Evolutionary conservation across 176 grass and related monocot genomes (phyloP).

Genomic region (Zoysia japonica): DNA sequence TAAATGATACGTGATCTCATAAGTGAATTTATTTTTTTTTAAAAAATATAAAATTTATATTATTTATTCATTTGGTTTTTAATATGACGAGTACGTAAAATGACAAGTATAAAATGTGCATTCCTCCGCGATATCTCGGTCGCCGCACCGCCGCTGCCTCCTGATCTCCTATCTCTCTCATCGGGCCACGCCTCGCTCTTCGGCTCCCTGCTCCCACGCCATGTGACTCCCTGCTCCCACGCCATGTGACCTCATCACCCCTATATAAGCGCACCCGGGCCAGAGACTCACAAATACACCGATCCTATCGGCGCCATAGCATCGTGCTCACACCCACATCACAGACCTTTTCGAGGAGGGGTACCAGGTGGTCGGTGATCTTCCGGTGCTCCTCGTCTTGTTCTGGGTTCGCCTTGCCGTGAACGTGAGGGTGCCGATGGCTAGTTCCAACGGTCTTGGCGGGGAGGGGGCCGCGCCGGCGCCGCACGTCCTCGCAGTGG

Average conservation of each 20-base stretch:
- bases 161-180: constrained; percentile 19
- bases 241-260: no score
- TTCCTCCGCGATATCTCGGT: constrained; percentile 23
- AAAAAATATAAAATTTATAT: no score
- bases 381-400: no score
- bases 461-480: constrained; percentile 21
- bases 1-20: no score
- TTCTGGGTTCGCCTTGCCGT: no score
- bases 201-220: not conserved
- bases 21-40: no score
- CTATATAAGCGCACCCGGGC: not conserved
- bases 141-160: constrained; percentile 5
- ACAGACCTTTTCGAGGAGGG: not conserved
- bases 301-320: not conserved
- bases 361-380: no score
- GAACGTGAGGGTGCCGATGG: not conserved
- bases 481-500: constrained; percentile 83
- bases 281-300: not conserved
- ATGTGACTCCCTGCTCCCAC: not conserved
- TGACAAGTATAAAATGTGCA: no score
- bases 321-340: not conserved
- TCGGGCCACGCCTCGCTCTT: not conserved
- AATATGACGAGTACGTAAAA: no score
- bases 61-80: no score
- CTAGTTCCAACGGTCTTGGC: constrained; percentile 25